Evolutionary conservation across 495 filamentous ascomycete species (phyloP), one percentile per base, ranked within the genome.

Genomic region (Usnea hakonensis): DNA sequence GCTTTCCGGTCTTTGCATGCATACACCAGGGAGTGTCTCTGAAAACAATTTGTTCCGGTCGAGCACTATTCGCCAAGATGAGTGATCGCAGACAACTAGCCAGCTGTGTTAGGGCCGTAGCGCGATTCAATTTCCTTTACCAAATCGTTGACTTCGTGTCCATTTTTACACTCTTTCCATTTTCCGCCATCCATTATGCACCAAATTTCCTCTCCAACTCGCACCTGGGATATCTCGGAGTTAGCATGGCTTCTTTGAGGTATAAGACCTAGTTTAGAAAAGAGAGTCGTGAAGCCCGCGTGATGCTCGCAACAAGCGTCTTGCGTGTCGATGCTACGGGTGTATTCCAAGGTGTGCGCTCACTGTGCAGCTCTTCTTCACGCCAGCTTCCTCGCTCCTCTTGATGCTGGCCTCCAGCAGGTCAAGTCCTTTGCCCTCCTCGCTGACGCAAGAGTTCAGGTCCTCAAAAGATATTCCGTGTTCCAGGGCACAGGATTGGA

Each of bases 401-500:
- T 81, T 71, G n/a, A 95, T 87, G 70, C 90, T 96, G 30, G 87
- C 74, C 56, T 85, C 78, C 38, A 99, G 76, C 77, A 96, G 75
- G 13, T 81, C 82, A 58, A 93, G 70, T 0, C 79, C 67, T 10
- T 74, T 87, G 53, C 87, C 88, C 59, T 90, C 79, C 58, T 86
- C 79, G n/a, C 85, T 85, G 26, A 81, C 75, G 72, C 95, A 97
- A 11, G 84, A 72, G 72, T 97, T 97, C 44, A 99, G 69, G 67
- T 85, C 78, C 23, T 86, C 80, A 67, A 99, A 96, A 65, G 91
- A 84, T 35, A 97, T 84, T 10, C 90, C 88, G 69, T 97, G 90
- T 70, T 96, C 87, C 59, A 95, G 75, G 16, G 93, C 89, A 69
- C 95, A 99, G 62, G 88, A 83, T 66, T 92, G 82, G 10, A 97